phyloP scores from a whole-genome alignment of 2,329 filamentous ascomycete genomes.

The Alternaria sp. region DNA sequence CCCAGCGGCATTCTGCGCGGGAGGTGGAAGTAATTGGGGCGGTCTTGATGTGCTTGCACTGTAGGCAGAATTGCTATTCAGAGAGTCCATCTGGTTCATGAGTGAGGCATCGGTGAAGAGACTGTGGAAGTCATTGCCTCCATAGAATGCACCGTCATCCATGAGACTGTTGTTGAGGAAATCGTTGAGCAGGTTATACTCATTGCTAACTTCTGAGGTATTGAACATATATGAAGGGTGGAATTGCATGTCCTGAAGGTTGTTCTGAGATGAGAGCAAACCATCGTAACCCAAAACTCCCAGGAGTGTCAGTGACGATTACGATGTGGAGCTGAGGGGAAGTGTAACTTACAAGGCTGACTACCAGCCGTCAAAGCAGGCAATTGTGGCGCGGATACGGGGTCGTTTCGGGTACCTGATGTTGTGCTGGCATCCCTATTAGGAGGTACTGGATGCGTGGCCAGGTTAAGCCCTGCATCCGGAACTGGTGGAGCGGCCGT shows the following conservation, averaged over 20 bases:
- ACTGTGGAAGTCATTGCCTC: conserved; percentile 57
- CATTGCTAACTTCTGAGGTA: conserved; percentile 91
- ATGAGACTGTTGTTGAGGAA: conserved; percentile 92
- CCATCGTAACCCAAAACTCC: conserved; percentile 84
- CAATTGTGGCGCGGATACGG: conserved; percentile 72
- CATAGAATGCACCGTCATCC: conserved; percentile 67
- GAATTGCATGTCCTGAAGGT: conserved; percentile 92
- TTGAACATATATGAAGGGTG: conserved; percentile 96
- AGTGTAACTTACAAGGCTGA: conserved; percentile 75
- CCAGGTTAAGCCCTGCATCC: conserved; percentile 52
- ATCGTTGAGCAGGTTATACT: conserved; percentile 96
- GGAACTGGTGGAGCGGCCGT: conserved; percentile 39
- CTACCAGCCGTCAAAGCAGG: conserved; percentile 69
- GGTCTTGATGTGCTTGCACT: conserved; percentile 58
- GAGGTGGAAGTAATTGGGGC: conserved; percentile 52
- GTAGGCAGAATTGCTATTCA: conserved; percentile 45
- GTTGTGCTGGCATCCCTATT: conserved; percentile 55
- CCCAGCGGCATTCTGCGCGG: conserved; percentile 56
- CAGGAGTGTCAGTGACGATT: conserved; percentile 36
- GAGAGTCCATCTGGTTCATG: conserved; percentile 54
- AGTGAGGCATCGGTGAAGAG: conserved; percentile 69
- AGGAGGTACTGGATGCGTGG: conserved; percentile 46
- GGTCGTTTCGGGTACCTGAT: conserved; percentile 76
- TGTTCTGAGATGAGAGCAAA: conserved; percentile 79
- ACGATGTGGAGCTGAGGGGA: conserved; percentile 29